Conservation (phyloP, 2,329 filamentous ascomycete genomes). For the Cladosporium sp. region DNA sequence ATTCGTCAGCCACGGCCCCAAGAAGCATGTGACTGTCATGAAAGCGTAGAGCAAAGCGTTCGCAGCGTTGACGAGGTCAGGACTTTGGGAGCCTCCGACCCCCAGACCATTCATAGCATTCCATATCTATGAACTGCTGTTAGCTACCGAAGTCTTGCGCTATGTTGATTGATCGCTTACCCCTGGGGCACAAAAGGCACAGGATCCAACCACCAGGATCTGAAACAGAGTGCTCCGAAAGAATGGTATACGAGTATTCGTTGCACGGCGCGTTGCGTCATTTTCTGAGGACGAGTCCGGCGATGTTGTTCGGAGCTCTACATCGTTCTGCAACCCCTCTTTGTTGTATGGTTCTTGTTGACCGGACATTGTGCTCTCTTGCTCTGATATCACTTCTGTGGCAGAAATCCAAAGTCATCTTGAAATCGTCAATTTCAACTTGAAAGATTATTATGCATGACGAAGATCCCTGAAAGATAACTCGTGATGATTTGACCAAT, state of each 20-base stretch:
- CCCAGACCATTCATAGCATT: conserved; percentile 66
- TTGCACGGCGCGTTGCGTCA: not conserved
- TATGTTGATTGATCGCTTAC: not conserved
- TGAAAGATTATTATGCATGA: too few species aligned
- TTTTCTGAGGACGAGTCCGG: not conserved
- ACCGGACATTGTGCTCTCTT: not conserved
- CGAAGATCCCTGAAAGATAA: not conserved
- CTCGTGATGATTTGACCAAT: not conserved
- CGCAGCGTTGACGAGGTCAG: conserved; percentile 64
- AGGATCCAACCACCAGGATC: conserved; percentile 9
- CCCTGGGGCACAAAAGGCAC: conserved; percentile 8
- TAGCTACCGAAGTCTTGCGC: not conserved
- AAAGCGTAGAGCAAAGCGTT: conserved; percentile 69
- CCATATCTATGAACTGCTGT: conserved; percentile 50
- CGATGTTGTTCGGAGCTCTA: not conserved
- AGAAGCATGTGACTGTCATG: conserved; percentile 67
- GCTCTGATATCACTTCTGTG: too few species aligned
- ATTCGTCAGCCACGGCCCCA: conserved; percentile 38
- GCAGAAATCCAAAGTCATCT: not conserved
- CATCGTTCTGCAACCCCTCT: not conserved
- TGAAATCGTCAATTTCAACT: too few species aligned
- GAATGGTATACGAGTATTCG: conserved; percentile 9
- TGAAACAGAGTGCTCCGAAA: conserved; percentile 14
- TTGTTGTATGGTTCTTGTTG: not conserved
- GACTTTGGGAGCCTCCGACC: conserved; percentile 62